Conservation (phyloP, 345 rosid species). For the Microcos paniculata region DNA sequence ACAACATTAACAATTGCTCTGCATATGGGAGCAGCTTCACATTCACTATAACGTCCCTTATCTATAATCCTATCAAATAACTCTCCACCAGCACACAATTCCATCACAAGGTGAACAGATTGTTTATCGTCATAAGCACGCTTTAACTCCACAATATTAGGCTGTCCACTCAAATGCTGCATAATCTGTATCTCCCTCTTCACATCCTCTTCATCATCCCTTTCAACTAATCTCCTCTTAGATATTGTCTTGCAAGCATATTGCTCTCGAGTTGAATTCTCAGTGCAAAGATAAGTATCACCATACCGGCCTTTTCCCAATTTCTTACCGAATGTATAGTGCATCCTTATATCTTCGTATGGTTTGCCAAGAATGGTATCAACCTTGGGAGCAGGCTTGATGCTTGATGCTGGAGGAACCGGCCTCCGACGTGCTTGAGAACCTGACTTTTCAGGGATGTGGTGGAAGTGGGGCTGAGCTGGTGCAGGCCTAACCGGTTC, state of each 20-base stretch:
- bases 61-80: slow-evolving; percentile 77
- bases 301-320: slow-evolving; percentile 94
- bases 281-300: slow-evolving; percentile 72
- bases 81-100: slow-evolving; percentile 94
- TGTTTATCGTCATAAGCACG: slow-evolving; percentile 86
- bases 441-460: slow-evolving; percentile 26
- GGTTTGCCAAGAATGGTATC: slow-evolving; percentile 74
- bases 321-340: slow-evolving; percentile 68
- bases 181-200: slow-evolving; percentile 84
- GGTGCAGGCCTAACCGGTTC: slow-evolving; percentile 26
- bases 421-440: slow-evolving; percentile 40
- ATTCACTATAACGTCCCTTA: slow-evolving; percentile 75
- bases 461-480: slow-evolving; percentile 17
- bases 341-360: slow-evolving; percentile 61
- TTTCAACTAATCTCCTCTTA: slow-evolving; percentile 64
- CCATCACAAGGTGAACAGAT: slow-evolving; percentile 85
- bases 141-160: slow-evolving; percentile 82
- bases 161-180: slow-evolving; percentile 97
- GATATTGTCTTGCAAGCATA: slow-evolving; percentile 90
- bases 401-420: slow-evolving; percentile 20
- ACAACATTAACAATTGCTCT: slow-evolving; percentile 78
- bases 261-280: slow-evolving; percentile 59
- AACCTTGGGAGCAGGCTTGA: slow-evolving; percentile 35
- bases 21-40: slow-evolving; percentile 73
- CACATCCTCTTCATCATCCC: slow-evolving; percentile 73